Base-by-base conservation (phyloP, 2,329 filamentous ascomycete species). In the Pyrenochaeta sp. region DNA sequence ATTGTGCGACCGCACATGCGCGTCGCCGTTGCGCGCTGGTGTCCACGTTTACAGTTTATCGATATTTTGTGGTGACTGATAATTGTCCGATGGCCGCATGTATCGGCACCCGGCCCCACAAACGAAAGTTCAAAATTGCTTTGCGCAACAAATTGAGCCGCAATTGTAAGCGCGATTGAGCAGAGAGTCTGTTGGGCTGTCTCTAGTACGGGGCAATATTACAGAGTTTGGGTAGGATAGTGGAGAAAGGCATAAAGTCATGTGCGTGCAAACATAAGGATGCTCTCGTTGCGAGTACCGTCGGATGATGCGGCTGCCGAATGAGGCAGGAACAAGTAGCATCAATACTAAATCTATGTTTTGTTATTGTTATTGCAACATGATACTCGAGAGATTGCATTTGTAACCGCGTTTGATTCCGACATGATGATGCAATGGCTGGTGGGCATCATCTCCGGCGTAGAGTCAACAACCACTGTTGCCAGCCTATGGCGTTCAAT, bases 41-140 rank as follows among this genome's bases (percentile, higher is more conserved):
- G 33, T 37, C 50, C 46, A 36, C 46, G 41, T 46, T 43, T 39
- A 43, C 21, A 29, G 32, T 35, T 27, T 27, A 27, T 27, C 9
- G 23, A 27, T 27, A 27, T 5, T 27, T 27, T 5, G 23, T 27
- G 4, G 23, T 27, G 23, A 27, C 23, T 27, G 23, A 4, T 9
- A 27, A 27, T 27, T 9, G 23, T 9, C 35, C 35, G 35, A 37
- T 20, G 35, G 35, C 35, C 20, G 35, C 35, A 7, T 20, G 17
- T 37, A 14, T 18, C 35, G 35, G 17, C 35, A 7, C 17, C 12
- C 12, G 15, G 17, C 35, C 17, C 35, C 17, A 37, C 17, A 14
- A 37, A n/a, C 35, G 17, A 37, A 21, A 3, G 17, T 37, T 10
- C 15, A 10, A 21, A n/a, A 37, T 37, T 17, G 7, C 17, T 17